Percentiles rank a stretch among this genome's conserved stretches.
These are phyloP conservation scores for Fonsecaea pugnacius DNA, from an alignment of 2,329 filamentous ascomycete species.

Conservation along the genomic window DNA sequence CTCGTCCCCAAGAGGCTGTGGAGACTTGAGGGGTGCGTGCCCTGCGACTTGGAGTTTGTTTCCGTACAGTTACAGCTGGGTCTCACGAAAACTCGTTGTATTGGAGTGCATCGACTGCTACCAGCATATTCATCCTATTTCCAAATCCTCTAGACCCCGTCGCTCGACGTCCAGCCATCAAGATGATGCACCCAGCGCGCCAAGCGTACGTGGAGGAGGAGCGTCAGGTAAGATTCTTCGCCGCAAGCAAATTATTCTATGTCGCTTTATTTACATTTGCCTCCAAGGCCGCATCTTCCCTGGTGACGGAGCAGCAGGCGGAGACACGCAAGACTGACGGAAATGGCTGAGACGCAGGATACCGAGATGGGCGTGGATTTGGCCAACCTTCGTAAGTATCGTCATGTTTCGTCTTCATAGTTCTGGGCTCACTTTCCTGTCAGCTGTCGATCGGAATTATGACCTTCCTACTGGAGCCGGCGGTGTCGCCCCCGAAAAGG, in stretches of 20 bases:
- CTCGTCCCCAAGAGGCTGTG: neutral
- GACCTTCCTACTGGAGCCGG: slow-evolving; percentile 66
- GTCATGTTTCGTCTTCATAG: slow-evolving; percentile 9
- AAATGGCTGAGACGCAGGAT: slow-evolving; percentile 49
- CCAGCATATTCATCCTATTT: neutral
- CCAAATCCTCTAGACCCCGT: neutral
- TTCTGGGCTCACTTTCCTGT: neutral
- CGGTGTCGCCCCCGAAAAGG: slow-evolving; percentile 77
- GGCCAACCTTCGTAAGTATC: slow-evolving; percentile 64
- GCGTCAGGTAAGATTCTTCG: slow-evolving; percentile 62
- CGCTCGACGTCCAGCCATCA: slow-evolving; percentile 29
- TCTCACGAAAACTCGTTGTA: neutral
- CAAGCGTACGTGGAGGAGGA: slow-evolving; percentile 94
- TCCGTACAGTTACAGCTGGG: neutral
- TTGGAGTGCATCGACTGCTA: neutral
- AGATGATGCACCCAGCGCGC: slow-evolving; percentile 79
- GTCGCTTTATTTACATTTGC: slow-evolving; percentile 30
- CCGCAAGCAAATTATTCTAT: slow-evolving; percentile 1
- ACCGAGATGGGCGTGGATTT: slow-evolving; percentile 65
- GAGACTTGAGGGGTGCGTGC: neutral
- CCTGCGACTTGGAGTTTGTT: neutral
- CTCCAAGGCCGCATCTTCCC: slow-evolving; percentile 33
- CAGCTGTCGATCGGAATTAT: slow-evolving; percentile 80
- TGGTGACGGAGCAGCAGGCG: slow-evolving; percentile 12
- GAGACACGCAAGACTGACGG: slow-evolving; percentile 39